A percentile compares a stretch with the other conserved stretches of the same genome.
phyloP scores from a whole-genome alignment of 805 yeast species.

The Blastobotrys robertii region DNA sequence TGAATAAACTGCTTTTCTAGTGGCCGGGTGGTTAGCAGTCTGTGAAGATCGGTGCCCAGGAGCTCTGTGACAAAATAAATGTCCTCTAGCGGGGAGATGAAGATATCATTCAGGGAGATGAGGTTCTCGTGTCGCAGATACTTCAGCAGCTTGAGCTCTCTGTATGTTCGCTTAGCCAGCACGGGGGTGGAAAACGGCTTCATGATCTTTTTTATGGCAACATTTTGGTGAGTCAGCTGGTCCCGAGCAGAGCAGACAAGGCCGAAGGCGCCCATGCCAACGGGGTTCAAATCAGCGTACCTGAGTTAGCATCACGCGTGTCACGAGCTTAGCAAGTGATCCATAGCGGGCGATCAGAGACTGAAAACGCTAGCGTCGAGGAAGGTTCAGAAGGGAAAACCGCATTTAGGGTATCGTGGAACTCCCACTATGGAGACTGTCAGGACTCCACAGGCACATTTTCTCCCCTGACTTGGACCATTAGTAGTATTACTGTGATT shows the following conservation, averaged over 20 bases:
- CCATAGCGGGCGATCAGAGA: neutral
- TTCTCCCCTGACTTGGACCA: no score
- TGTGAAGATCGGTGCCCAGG: slow-evolving; percentile 93
- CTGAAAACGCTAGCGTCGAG: no score
- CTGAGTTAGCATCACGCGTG: slow-evolving; percentile 30
- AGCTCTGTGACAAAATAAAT: slow-evolving; percentile 91
- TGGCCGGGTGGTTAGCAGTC: slow-evolving; percentile 85
- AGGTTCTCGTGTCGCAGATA: slow-evolving; percentile 92
- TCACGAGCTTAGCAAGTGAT: no score
- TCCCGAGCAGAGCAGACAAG: slow-evolving; percentile 95
- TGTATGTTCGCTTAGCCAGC: slow-evolving; percentile 89
- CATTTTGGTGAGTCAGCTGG: slow-evolving; percentile 80
- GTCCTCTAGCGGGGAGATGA: slow-evolving; percentile 89
- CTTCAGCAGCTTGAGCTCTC: slow-evolving; percentile 88
- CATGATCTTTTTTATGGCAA: slow-evolving; percentile 96
- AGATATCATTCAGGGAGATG: slow-evolving; percentile 86
- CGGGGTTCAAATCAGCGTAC: slow-evolving; percentile 88
- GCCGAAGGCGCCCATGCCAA: slow-evolving; percentile 99
- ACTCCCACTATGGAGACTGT: no score
- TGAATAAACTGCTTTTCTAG: slow-evolving; percentile 94
- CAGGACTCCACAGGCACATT: no score
- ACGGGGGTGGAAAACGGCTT: slow-evolving; percentile 94
- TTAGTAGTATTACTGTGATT: no score
- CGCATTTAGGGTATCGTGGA: no score
- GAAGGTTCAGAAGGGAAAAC: no score